A percentile compares a stretch with the other conserved stretches of the same genome.
Evolutionary conservation across 768 basidiomycete genomes (phyloP).

Genomic region (Lactifluus echinatus): DNA sequence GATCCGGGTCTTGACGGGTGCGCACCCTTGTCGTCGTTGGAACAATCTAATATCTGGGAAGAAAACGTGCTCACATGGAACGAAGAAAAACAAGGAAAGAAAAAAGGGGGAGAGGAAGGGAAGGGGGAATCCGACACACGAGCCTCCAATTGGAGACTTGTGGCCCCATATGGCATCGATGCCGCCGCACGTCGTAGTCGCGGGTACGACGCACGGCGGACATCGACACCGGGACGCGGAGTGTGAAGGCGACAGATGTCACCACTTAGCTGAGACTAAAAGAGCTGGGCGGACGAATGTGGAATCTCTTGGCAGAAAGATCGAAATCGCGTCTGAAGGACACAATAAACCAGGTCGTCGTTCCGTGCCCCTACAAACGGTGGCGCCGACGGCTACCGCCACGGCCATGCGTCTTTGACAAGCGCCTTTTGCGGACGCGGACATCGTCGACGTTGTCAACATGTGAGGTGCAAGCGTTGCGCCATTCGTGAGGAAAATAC

Average conservation of each 20-base stretch:
- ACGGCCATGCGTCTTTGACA: background rate
- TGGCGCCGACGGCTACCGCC: background rate
- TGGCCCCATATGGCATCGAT: constrained; percentile 2
- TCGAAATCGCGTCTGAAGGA: background rate
- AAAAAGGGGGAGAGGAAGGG: background rate
- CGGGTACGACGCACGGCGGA: constrained; percentile 5
- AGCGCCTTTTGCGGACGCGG: background rate
- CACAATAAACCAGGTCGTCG: background rate
- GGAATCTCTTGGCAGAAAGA: background rate
- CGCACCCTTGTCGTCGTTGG: background rate
- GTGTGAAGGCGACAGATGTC: background rate
- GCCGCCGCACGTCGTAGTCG: constrained; percentile 12
- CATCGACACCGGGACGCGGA: constrained; percentile 8
- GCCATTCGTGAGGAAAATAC: constrained; percentile 6
- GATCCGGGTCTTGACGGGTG: background rate
- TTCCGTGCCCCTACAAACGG: background rate
- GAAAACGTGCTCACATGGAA: constrained; percentile 6
- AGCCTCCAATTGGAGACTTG: constrained; percentile 1
- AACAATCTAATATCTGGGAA: background rate
- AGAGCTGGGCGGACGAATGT: background rate
- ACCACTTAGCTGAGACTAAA: constrained; percentile 9
- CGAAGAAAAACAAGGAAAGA: background rate
- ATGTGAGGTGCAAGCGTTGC: background rate
- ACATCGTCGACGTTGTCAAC: background rate
- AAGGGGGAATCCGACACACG: constrained; percentile 2